Percentiles rank a stretch among this genome's conserved stretches.
These are phyloP conservation scores for Pythium pyrilobum DNA, from an alignment of 352 stramenopile genomes.

Conservation along the genomic window DNA sequence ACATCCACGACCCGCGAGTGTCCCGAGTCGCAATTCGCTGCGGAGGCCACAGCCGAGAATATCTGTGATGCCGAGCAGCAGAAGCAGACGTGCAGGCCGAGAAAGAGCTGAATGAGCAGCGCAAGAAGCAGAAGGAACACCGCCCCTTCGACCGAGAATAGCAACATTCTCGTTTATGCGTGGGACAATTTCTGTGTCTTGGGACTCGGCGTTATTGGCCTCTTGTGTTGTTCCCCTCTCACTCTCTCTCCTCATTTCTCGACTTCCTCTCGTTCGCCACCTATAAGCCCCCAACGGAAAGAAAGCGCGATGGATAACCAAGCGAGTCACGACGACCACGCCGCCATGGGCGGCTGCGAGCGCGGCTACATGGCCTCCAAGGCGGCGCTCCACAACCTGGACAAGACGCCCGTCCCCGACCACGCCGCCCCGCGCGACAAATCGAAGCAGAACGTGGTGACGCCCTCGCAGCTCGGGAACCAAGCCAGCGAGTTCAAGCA, in stretches of 20 bases:
- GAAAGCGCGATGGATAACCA: conserved; percentile 3
- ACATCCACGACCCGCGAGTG: neutral
- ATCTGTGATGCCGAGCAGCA: neutral
- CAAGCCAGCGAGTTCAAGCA: conserved; percentile 5
- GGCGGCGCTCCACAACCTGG: conserved; percentile 15
- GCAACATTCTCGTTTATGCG: too few species aligned
- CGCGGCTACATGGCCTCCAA: conserved; percentile 15
- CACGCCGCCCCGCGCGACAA: neutral
- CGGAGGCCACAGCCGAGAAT: conserved; percentile 5
- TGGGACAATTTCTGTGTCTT: neutral
- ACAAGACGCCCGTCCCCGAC: conserved; percentile 10
- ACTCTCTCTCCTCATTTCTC: neutral
- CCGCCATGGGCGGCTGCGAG: conserved; percentile 5
- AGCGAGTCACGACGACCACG: neutral
- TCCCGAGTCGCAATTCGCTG: conserved; percentile 8
- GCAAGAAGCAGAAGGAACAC: too few species aligned
- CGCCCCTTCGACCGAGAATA: too few species aligned
- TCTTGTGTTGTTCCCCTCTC: neutral
- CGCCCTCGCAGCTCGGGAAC: conserved; percentile 5
- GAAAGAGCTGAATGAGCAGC: neutral
- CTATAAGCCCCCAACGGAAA: too few species aligned
- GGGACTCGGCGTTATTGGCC: neutral
- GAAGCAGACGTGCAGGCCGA: neutral
- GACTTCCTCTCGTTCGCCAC: neutral
- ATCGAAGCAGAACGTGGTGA: neutral